These are phyloP conservation scores for Panus rudis DNA, from an alignment of 768 basidiomycete species.

Conservation along the genomic window DNA sequence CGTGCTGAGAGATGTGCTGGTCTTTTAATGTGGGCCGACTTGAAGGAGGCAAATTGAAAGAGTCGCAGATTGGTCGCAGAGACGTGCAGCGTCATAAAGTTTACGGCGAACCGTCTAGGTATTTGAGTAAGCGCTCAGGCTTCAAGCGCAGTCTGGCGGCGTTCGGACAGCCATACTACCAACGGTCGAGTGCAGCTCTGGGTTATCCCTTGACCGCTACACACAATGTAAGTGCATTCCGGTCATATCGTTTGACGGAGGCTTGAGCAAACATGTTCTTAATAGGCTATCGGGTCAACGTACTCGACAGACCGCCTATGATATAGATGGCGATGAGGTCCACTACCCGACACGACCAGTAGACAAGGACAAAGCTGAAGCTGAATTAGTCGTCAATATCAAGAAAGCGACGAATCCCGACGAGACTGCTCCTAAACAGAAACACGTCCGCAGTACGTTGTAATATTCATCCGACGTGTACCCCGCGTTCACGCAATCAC, in stretches of 20 bases:
- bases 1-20: too few species aligned
- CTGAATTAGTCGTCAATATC: conserved; percentile 89
- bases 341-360: conserved; percentile 97
- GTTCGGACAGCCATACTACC: too few species aligned
- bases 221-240: neutral
- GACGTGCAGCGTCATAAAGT: too few species aligned
- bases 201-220: conserved; percentile 8
- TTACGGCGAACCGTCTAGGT: too few species aligned
- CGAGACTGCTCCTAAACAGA: conserved; percentile 96
- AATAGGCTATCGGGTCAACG: too few species aligned
- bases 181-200: too few species aligned
- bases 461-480: neutral
- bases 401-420: conserved; percentile 98
- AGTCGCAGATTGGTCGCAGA: too few species aligned
- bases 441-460: conserved; percentile 94
- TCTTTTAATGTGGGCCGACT: too few species aligned
- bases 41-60: too few species aligned
- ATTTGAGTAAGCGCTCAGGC: too few species aligned
- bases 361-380: conserved; percentile 97
- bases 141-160: too few species aligned
- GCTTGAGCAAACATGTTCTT: too few species aligned
- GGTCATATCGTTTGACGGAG: neutral
- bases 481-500: conserved; percentile 4
- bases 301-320: conserved; percentile 35
- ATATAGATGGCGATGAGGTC: conserved; percentile 71